phyloP scores from a whole-genome alignment of 805 yeast genomes.

The Phaffomyces opuntiae region DNA sequence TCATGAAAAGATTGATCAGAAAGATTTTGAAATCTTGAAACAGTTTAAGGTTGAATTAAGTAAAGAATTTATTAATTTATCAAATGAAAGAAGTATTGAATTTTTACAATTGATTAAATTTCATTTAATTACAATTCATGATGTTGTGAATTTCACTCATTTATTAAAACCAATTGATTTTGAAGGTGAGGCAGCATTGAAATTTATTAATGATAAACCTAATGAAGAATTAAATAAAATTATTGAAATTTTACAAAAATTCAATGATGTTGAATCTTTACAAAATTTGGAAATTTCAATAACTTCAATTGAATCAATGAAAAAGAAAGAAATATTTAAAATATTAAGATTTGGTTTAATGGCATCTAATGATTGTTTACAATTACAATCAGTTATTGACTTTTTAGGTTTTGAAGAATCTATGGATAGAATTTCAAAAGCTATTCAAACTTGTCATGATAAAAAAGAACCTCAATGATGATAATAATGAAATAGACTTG shows the following conservation, averaged over 20 bases:
- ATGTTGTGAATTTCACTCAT: slow-evolving; percentile 44
- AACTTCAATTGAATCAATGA: slow-evolving; percentile 16
- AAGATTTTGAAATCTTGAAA: slow-evolving; percentile 31
- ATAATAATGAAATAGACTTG: too few relatives aligned
- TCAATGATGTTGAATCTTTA: slow-evolving; percentile 5
- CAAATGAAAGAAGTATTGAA: slow-evolving; percentile 27
- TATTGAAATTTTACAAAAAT: slow-evolving; percentile 7
- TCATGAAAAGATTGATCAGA: slow-evolving; percentile 32
- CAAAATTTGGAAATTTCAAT: slow-evolving; percentile 6
- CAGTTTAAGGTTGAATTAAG: slow-evolving; percentile 20
- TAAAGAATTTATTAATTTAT: slow-evolving; percentile 10
- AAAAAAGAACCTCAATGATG: too few relatives aligned
- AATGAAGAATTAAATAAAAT: slow-evolving; percentile 16
- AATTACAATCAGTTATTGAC: slow-evolving; percentile 49
- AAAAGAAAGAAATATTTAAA: slow-evolving; percentile 42
- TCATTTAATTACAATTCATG: slow-evolving; percentile 46
- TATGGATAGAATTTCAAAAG: slow-evolving; percentile 17
- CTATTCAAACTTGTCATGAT: too few relatives aligned
- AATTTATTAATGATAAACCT: too few relatives aligned
- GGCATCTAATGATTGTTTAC: slow-evolving; percentile 65
- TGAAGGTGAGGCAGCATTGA: slow-evolving; percentile 15
- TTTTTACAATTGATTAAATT: slow-evolving; percentile 41
- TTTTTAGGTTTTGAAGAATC: slow-evolving; percentile 44
- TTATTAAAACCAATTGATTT: slow-evolving; percentile 32
- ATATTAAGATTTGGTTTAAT: slow-evolving; percentile 61